Conservation (phyloP, 345 rosid genomes). For the Aquilaria sinensis region DNA sequence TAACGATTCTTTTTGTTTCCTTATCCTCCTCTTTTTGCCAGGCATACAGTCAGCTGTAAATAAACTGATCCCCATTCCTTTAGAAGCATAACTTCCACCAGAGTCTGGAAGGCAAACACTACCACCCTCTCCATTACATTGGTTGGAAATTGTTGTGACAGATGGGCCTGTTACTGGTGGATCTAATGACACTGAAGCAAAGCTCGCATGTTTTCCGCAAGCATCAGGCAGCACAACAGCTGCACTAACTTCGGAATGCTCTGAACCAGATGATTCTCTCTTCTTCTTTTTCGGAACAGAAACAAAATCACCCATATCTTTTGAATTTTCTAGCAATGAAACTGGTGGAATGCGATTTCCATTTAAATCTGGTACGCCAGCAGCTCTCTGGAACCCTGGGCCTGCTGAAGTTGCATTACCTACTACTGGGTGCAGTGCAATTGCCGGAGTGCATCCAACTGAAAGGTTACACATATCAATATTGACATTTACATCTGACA, state of each 20-base stretch:
- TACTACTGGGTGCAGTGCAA: conserved; percentile 16
- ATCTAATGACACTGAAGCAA: conserved; percentile 25
- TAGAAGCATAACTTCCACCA: conserved; percentile 14
- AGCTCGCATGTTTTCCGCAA: conserved; percentile 17
- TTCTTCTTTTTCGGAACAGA: conserved; percentile 20
- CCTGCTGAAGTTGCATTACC: conserved; percentile 12
- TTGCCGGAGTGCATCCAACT: conserved; percentile 17
- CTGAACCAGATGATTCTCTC: conserved; percentile 22
- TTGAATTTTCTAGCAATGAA: conserved; percentile 14
- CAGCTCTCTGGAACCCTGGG: conserved; percentile 17
- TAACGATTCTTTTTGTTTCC: conserved; percentile 36
- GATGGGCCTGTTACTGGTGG: conserved; percentile 41
- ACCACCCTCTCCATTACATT: conserved; percentile 14
- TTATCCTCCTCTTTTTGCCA: conserved; percentile 39
- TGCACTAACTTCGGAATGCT: conserved; percentile 10
- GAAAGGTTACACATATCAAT: conserved; percentile 19
- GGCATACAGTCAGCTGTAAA: conserved; percentile 16
- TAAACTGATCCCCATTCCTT: conserved; percentile 16
- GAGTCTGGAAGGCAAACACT: conserved; percentile 19
- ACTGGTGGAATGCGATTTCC: conserved; percentile 17
- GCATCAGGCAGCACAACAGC: conserved; percentile 7
- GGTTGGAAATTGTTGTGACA: conserved; percentile 18
- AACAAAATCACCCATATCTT: conserved; percentile 8
- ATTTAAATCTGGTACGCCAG: conserved; percentile 56
- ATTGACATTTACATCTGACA: conserved; percentile 34